Conservation (phyloP, 441 rosid species). For the Adansonia madagascariensis region DNA sequence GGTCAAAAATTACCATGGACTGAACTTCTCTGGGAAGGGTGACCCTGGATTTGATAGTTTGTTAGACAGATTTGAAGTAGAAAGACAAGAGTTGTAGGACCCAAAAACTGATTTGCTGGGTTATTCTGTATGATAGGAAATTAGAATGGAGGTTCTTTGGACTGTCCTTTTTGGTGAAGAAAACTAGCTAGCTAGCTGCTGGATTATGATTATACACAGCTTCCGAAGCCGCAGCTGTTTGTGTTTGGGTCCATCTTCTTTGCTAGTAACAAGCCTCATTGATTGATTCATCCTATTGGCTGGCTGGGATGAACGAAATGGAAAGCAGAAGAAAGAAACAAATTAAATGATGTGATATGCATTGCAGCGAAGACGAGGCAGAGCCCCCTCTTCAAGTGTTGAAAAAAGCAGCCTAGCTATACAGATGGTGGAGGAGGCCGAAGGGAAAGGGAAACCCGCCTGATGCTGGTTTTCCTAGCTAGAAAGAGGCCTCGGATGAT, state of each 20-base stretch:
- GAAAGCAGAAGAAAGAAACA: neutral
- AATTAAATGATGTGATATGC: too few species aligned
- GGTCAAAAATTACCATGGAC: neutral
- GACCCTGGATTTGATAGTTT: conserved; percentile 15
- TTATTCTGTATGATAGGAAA: conserved; percentile 16
- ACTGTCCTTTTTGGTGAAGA: neutral
- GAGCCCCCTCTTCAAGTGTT: too few species aligned
- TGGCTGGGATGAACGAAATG: neutral
- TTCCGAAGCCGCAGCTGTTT: neutral
- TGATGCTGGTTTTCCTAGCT: too few species aligned
- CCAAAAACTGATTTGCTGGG: conserved; percentile 23
- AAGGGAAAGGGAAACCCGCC: too few species aligned
- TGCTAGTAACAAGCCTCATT: neutral
- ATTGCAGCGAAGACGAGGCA: too few species aligned
- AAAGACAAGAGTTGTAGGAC: conserved; percentile 23
- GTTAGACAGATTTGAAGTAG: conserved; percentile 3
- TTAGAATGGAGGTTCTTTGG: too few species aligned
- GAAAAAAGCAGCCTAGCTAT: too few species aligned
- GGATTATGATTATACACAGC: neutral
- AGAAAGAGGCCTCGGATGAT: too few species aligned
- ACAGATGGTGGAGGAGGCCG: too few species aligned
- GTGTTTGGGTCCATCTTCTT: conserved; percentile 11
- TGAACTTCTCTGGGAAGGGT: neutral
- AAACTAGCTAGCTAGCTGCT: conserved; percentile 5
- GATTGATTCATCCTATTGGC: neutral